Percentiles rank a stretch among this genome's conserved stretches.
These are phyloP conservation scores for Ophiosphaerella herpotricha DNA, from an alignment of 2,329 filamentous ascomycete species.

Conservation along the genomic window DNA sequence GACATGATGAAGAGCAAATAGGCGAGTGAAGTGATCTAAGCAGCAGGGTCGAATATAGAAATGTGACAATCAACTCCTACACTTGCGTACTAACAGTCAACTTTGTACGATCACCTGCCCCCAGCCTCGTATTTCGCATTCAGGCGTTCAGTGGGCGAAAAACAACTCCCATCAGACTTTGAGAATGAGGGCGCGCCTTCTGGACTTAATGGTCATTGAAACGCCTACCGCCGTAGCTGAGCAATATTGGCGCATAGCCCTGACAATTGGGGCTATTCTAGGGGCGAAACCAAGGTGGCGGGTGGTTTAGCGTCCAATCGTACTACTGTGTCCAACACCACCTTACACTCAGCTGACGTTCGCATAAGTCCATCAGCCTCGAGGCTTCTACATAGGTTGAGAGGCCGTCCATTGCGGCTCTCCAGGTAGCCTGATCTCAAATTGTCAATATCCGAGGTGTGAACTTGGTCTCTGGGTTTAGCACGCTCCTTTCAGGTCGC, in stretches of 20 bases:
- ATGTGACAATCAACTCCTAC: neutral
- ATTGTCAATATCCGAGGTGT: neutral
- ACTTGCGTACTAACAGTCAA: no score
- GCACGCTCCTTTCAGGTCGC: no score
- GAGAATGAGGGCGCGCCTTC: slow-evolving; percentile 1
- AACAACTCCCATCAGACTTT: slow-evolving; percentile 1
- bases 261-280: slow-evolving; percentile 12
- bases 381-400: slow-evolving; percentile 2
- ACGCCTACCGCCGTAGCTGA: slow-evolving; percentile 7
- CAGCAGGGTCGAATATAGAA: neutral
- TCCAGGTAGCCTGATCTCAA: slow-evolving; percentile 7
- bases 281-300: slow-evolving; percentile 18
- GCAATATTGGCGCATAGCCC: slow-evolving; percentile 6
- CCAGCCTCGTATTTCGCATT: neutral
- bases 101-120: slow-evolving; percentile 1
- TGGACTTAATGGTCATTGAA: slow-evolving; percentile 8
- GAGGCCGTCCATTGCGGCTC: slow-evolving; percentile 11
- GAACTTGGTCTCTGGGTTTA: no score
- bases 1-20: slow-evolving; percentile 4
- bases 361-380: slow-evolving; percentile 15
- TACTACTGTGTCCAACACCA: neutral
- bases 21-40: neutral
- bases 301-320: slow-evolving; percentile 20
- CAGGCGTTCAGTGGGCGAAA: neutral
- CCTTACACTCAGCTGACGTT: slow-evolving; percentile 23